Evolutionary conservation across 345 rosid genomes (phyloP).

Genomic region (Linum lewisii): DNA sequence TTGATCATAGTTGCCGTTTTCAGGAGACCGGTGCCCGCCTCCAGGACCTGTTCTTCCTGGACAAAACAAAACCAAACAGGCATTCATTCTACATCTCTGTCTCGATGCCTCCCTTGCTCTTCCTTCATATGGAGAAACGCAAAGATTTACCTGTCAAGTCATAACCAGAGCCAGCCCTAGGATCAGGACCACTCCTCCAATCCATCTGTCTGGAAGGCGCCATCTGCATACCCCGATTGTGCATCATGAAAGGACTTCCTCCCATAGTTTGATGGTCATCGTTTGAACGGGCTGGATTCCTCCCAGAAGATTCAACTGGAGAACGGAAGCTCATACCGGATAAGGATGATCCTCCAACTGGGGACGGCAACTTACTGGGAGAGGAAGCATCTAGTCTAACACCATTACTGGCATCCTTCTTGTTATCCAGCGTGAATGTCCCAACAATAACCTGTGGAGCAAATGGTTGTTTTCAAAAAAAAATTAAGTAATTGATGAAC

Average conservation of each 20-base stretch:
- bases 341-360: conserved; percentile 35
- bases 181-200: conserved; percentile 1
- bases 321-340: conserved; percentile 35
- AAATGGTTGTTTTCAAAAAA: neutral
- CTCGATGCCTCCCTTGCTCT: neutral
- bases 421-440: conserved; percentile 44
- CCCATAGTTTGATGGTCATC: neutral
- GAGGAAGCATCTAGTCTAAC: conserved; percentile 38
- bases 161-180: neutral
- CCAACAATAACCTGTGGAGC: conserved; percentile 56
- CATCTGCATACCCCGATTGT: neutral
- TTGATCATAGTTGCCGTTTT: neutral
- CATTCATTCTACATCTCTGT: neutral
- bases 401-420: conserved; percentile 27
- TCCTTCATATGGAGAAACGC: neutral
- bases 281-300: conserved; percentile 24
- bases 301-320: conserved; percentile 36
- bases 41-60: neutral
- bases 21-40: neutral
- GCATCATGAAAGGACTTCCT: conserved; percentile 3
- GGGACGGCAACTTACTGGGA: conserved; percentile 38
- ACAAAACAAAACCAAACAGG: too few relatives aligned
- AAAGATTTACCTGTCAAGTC: conserved; percentile 1
- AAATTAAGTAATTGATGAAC: too few relatives aligned
- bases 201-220: neutral